Evolutionary conservation across 2,329 filamentous ascomycete genomes (phyloP), one percentile per base, ranked within the genome.

Genomic region (Neonectria magnoliae): DNA sequence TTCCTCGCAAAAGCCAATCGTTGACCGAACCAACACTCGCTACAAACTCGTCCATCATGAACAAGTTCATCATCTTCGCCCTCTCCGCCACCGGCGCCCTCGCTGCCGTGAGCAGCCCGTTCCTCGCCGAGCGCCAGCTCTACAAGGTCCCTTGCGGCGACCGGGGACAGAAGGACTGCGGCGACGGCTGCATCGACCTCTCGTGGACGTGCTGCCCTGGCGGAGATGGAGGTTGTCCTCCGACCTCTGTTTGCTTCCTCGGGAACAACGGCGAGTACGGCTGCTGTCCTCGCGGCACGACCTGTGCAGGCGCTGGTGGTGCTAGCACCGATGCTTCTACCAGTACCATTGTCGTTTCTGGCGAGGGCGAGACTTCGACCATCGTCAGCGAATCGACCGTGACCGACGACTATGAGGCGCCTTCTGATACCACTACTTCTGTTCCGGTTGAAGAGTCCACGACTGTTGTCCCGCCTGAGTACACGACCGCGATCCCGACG

Each of bases 161-260:
- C 3, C 64, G 68, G 8, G 70, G 68, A 11, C 57, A 65, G 44
- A 73, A 73, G 56, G 68, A 69, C 25, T 78, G 76, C 55, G 76
- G 76, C 29, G 52, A 53, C n/a, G 73, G 66, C 62, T 78, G 76
- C 56, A 75, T 78, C 27, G 65, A 70, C 13, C 7, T 54, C 2
- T 53, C 65, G 5, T 75, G 74, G 66, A 76, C 71, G 5, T 78
- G 76, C 69, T 78, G 76, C 31, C 76, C 76, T 9, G 71, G 72
- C 51, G 18, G 60, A 4, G 42, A 57, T 2, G 74, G 76, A 9
- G 76, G 76, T 1, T 78, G 76, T 27, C 70, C 73, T 54, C 53
- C 67, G 2, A 67, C 54, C 1, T 57, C 66, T 2, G 68, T 59
- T 41, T 78, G 76, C 62, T 57, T 67, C 60, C 64, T 75, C 3